Percentiles rank a stretch among this genome's conserved stretches.
Conservation (phyloP, 176 grass and related monocot species). For the Sorghum bicolor region DNA sequence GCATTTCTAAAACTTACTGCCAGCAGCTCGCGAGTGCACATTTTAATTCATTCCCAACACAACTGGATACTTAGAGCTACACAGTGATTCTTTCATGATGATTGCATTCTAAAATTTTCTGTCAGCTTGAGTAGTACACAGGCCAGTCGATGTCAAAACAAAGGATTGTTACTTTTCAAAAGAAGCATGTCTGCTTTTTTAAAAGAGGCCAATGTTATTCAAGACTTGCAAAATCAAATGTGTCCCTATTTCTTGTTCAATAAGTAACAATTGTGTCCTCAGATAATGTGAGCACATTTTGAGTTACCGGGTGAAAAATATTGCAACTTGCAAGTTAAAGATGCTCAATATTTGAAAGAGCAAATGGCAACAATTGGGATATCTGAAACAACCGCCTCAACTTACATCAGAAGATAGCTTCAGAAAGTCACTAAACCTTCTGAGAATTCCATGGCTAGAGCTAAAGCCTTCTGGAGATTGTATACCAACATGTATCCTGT, state of each 20-base stretch:
- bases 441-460: slow-evolving; percentile 77
- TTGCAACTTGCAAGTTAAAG: background rate
- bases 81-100: background rate
- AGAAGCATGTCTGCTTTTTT: background rate
- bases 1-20: background rate
- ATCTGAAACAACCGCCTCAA: slow-evolving; percentile 20
- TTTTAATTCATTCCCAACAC: background rate
- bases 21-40: background rate
- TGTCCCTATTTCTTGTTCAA: background rate
- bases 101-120: background rate
- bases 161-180: background rate
- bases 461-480: slow-evolving; percentile 94
- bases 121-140: background rate
- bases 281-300: background rate
- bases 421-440: slow-evolving; percentile 94
- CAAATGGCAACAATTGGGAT: slow-evolving; percentile 2
- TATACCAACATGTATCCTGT: slow-evolving; percentile 96
- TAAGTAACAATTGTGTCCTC: background rate
- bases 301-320: background rate
- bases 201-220: background rate
- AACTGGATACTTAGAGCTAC: background rate
- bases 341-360: slow-evolving; percentile 1
- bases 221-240: background rate
- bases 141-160: background rate
- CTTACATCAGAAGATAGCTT: slow-evolving; percentile 89